Base-by-base conservation (phyloP, 2,329 filamentous ascomycete genomes). In the Neonectria ditissima region DNA sequence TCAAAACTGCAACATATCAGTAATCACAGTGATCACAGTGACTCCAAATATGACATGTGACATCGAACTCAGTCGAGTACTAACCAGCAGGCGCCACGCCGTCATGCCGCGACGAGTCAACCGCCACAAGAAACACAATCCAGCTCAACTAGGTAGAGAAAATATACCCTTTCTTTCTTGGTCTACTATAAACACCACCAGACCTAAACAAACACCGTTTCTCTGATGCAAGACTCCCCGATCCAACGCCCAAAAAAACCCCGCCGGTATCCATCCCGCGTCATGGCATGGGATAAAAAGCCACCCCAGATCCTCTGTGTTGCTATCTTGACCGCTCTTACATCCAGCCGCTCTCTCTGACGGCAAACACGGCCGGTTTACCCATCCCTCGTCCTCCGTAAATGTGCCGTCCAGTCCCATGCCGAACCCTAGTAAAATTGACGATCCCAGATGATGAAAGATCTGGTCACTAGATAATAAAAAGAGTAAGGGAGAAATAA, bases 181-280 rank as follows among this genome's bases (percentile, higher is more conserved):
- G 8, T 48, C 56, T 59, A 59, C 56, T 53, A 53, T 53, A 59
- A 59, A 59, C 56, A 52, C 37, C 47, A 59, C 47, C 26, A 37
- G 41, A 53, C 56, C 48, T 52, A 50, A 34, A 53, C 55, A 45
- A 72, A 73, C 69, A 72, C 71, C 68, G 65, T 70, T 56, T 53
- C 65, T 73, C 57, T 73, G 69, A 73, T 73, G 71, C 71, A 73
- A 68, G 60, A 69, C 69, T 53, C 55, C 68, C 71, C 67, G 24
- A 65, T 55, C 66, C 67, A 73, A 73, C 71, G 70, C 71, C 71
- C 61, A 70, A 63, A 73, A 73, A 71, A 69, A 69, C 70, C 59
- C 59, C 60, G 37, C 37, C 67, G 58, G 63, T 69, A 68, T 62
- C 58, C 61, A 68, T 62, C 59, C 56, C 55, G 64, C 59, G 54